Percentiles rank a stretch among this genome's conserved stretches.
These are phyloP conservation scores for Adenanthera pavonina DNA, from an alignment of 306 rosid genomes.

Conservation along the genomic window DNA sequence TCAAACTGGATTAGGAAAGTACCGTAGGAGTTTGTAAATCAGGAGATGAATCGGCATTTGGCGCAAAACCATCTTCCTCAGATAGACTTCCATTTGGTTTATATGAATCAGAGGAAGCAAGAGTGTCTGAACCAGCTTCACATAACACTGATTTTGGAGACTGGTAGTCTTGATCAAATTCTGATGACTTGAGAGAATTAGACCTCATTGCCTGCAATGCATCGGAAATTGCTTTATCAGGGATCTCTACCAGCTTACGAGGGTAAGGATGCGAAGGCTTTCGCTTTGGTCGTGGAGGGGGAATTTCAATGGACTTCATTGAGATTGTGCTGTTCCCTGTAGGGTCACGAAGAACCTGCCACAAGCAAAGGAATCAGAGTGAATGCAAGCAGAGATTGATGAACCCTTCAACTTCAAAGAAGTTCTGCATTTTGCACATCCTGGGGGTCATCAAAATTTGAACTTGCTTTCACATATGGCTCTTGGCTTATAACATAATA, in stretches of 20 bases:
- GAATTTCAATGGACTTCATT: slow-evolving; percentile 67
- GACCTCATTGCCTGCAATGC: slow-evolving; percentile 43
- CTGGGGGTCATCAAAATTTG: slow-evolving; percentile 36
- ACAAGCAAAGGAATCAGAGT: slow-evolving; percentile 32
- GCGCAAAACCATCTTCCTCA: slow-evolving; percentile 40
- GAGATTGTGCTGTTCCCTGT: slow-evolving; percentile 40
- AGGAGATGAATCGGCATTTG: slow-evolving; percentile 38
- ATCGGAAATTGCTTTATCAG: slow-evolving; percentile 33
- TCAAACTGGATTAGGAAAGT: slow-evolving; percentile 31
- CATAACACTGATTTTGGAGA: slow-evolving; percentile 76
- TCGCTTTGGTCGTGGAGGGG: slow-evolving; percentile 89
- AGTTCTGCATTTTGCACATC: slow-evolving; percentile 31
- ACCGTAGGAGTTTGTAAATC: slow-evolving; percentile 53
- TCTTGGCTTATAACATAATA: slow-evolving; percentile 6
- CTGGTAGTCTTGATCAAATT: slow-evolving; percentile 60
- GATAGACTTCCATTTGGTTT: slow-evolving; percentile 52
- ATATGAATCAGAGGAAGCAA: slow-evolving; percentile 56
- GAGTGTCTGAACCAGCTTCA: slow-evolving; percentile 50
- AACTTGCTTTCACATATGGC: slow-evolving; percentile 33
- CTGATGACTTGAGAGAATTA: slow-evolving; percentile 53
- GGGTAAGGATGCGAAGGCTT: slow-evolving; percentile 93
- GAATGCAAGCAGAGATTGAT: slow-evolving; percentile 25
- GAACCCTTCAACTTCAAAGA: slow-evolving; percentile 37
- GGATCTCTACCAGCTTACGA: slow-evolving; percentile 54
- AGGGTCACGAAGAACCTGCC: slow-evolving; percentile 63